Evolutionary conservation across 2,329 filamentous ascomycete genomes (phyloP), one percentile per base, ranked within the genome.

Genomic region (Thyridium curvatum): DNA sequence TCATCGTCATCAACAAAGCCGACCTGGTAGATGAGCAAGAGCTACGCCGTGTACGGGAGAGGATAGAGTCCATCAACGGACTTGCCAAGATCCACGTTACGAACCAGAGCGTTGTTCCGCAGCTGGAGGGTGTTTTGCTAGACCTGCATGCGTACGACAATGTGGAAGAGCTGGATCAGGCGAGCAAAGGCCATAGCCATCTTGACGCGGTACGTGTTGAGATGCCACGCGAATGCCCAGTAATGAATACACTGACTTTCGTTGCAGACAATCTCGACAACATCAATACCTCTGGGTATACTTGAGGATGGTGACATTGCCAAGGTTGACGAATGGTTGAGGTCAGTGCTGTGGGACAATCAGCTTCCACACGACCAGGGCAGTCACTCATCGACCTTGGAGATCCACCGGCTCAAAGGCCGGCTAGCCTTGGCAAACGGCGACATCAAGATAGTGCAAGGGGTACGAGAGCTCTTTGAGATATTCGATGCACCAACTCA

Each of bases 131-230:
- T 2, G 77, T 94, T 39, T 60, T 98, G 4, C 70, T 98, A 8
- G 91, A 97, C 60, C 68, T 98, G 21, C 87, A 96, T 56, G 91
- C 93, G 1, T 98, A 98, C 58, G 87, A 96, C 52, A 76, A 84
- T 45, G 82, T 96, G 26, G 76, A 80, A 26, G 77, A 76, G 41
- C 64, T 94, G 21, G 82, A 89, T 42, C 83, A 84, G 40, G 72
- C 74, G 8, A 70, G 66, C 30, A 89, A 88, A 58, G 89, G 88
- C 0, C 89, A 96, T 56, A 94, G 86, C 51, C 89, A 95, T 64
- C 71, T 97, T 10, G 93, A 98, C 61, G 82, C 88, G 18, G 86
- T 90, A 64, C 56, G 79, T 53, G n/a, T n/a, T n/a, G n/a, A n/a
- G n/a, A n/a, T n/a, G n/a, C n/a, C n/a, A n/a, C n/a, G 21, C 29